Base-by-base conservation (phyloP, 345 rosid species). In the Citrus medica region DNA sequence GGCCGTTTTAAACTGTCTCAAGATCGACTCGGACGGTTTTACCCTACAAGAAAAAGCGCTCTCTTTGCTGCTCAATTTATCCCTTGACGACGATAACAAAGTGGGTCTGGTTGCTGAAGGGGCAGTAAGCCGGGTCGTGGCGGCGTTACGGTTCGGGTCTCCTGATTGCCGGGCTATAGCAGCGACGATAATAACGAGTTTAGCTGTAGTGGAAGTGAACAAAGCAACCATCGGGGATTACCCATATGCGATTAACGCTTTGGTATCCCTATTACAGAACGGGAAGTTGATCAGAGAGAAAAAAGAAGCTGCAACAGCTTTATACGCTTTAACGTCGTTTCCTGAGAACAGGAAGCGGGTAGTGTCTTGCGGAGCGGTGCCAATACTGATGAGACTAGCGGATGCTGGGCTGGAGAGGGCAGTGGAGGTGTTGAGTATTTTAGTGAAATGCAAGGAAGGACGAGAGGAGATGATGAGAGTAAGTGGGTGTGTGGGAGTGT, bases 61-160 rank as follows among this genome's bases (percentile, higher is more conserved):
- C 1, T 88, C 89, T 80, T 81, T 97, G 80, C 85, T 97, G n/a
- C 90, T 97, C 38, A 93, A 94, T 80, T 92, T 97, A 25, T 92
- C 97, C 58, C 86, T 97, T 27, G 98, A 97, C 65, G 99, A 97
- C 74, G 95, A 97, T 65, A 92, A 88, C 85, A 94, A 97, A 76
- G 95, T 94, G 63, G 99, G 99, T 16, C 79, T 97, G 40, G 99
- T 97, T 0, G 99, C 99, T 1, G 99, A 97, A 81, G 98, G 99
- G 5, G 98, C 89, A 2, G 76, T 97, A 25, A 85, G 86, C 64
- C 86, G 91, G 32, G 86, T 97, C 6, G 89, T 94, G 0, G 72
- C 76, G 1, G 90, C 87, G 0, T 83, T 97, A 24, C 86, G 90
- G 30, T 77, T 68, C 69, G 97, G 94, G 69, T 88, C 92, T 14